Conservation (phyloP, 768 basidiomycete species). For the Tephrocybe sp. region DNA sequence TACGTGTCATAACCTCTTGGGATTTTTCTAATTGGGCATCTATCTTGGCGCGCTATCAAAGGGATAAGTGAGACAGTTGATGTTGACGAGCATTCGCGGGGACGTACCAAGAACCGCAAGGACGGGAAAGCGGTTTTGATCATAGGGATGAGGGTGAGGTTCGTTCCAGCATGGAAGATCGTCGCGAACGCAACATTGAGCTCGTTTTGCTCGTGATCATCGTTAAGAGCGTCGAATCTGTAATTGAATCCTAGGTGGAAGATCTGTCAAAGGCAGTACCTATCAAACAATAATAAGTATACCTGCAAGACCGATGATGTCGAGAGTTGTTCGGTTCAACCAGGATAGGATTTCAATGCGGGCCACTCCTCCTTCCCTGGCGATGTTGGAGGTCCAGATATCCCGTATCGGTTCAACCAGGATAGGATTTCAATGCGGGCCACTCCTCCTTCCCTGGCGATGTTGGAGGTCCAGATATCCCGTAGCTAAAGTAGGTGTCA, state of each 20-base stretch:
- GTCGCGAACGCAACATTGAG: conserved; percentile 45
- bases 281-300: conserved; percentile 21
- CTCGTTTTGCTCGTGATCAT: conserved; percentile 33
- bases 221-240: conserved; percentile 23
- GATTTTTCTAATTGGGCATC: conserved; percentile 19
- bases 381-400: no score
- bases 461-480: conserved; percentile 43
- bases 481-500: conserved; percentile 38
- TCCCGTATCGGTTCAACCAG: no score
- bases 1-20: conserved; percentile 36
- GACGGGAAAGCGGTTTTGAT: conserved; percentile 30
- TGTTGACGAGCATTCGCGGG: conserved; percentile 24
- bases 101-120: conserved; percentile 33
- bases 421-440: conserved; percentile 55
- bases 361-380: no score
- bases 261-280: conserved; percentile 26
- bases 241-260: conserved; percentile 32
- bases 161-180: conserved; percentile 40
- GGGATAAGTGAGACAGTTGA: conserved; percentile 21
- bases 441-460: conserved; percentile 23
- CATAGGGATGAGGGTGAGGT: conserved; percentile 26
- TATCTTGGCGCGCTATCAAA: conserved; percentile 15
- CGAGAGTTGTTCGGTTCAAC: conserved; percentile 67
- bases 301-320: conserved; percentile 74
- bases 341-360: no score